These are phyloP conservation scores for Russula sp. DNA, from an alignment of 768 basidiomycete genomes.

Conservation along the genomic window DNA sequence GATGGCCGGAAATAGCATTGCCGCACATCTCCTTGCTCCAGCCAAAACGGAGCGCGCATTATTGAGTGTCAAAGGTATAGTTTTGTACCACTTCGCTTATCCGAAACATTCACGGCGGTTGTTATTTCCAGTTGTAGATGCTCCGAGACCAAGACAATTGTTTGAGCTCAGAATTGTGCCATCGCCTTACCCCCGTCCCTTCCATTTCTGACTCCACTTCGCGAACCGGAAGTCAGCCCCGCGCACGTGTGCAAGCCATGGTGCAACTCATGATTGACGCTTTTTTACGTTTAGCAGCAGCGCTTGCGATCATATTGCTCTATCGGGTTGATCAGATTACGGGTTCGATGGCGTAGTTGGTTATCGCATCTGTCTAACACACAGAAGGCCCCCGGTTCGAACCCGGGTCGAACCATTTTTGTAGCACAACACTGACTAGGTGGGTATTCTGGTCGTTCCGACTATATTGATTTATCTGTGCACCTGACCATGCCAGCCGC, in stretches of 20 bases:
- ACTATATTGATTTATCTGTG: neutral
- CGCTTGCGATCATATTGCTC: neutral
- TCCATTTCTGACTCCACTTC: too few relatives aligned
- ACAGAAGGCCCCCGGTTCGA: conserved; percentile 25
- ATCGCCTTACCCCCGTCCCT: too few relatives aligned
- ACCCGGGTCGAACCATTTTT: conserved; percentile 22
- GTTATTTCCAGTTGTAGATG: neutral
- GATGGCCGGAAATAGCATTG: neutral
- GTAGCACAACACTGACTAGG: neutral
- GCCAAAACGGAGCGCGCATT: neutral
- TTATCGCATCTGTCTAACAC: conserved; percentile 75
- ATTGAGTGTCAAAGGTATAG: neutral
- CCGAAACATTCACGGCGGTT: too few relatives aligned
- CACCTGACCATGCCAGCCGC: neutral
- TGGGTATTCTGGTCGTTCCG: too few relatives aligned
- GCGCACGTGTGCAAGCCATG: neutral
- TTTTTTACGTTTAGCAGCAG: neutral
- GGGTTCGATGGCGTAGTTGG: conserved; percentile 61
- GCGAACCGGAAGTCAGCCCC: neutral
- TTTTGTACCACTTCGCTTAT: neutral
- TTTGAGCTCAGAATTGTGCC: too few relatives aligned
- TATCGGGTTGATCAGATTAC: conserved; percentile 7
- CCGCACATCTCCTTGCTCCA: neutral
- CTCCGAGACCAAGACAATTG: neutral
- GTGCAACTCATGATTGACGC: too few relatives aligned